Conservation (phyloP, 1,284 basidiomycete species). For the Neonothopanus nambi region DNA sequence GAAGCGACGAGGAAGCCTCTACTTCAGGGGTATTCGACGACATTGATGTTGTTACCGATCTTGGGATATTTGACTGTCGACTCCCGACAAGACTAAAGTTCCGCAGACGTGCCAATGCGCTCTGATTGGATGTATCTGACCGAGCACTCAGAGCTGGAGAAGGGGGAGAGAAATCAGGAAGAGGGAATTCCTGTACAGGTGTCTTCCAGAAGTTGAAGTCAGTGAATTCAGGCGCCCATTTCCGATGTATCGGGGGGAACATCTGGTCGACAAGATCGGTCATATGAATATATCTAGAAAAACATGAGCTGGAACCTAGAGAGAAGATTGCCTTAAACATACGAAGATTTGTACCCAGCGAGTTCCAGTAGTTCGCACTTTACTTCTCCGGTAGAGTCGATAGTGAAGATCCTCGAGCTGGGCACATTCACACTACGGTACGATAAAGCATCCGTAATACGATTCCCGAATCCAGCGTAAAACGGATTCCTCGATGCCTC, state of each 20-base stretch:
- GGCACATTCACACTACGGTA: constrained; percentile 96
- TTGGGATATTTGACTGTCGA: constrained; percentile 40
- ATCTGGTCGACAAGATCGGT: constrained; percentile 99
- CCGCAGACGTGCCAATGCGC: constrained; percentile 74
- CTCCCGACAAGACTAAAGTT: constrained; percentile 76
- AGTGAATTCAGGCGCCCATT: constrained; percentile 88
- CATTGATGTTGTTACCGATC: constrained; percentile 20
- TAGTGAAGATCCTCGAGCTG: constrained; percentile 95
- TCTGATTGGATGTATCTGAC: constrained; percentile 75
- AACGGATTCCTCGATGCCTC: constrained; percentile 76
- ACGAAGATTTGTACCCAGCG: constrained; percentile 96
- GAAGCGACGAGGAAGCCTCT: constrained; percentile 9
- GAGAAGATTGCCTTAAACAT: constrained; percentile 31
- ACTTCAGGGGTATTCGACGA: constrained; percentile 26
- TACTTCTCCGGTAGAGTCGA: constrained; percentile 93
- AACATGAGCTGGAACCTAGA: background rate
- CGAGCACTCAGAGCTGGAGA: constrained; percentile 92
- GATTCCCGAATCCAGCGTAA: constrained; percentile 98
- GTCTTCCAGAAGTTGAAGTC: constrained; percentile 98
- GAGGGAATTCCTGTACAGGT: constrained; percentile 73
- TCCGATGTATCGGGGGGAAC: constrained; percentile 94
- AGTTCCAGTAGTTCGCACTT: constrained; percentile 96
- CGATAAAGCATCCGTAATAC: constrained; percentile 96
- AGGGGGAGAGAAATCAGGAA: constrained; percentile 90
- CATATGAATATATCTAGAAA: constrained; percentile 86